Evolutionary conservation across 1,284 basidiomycete species (phyloP).

Genomic region (Ustilago sp.): DNA sequence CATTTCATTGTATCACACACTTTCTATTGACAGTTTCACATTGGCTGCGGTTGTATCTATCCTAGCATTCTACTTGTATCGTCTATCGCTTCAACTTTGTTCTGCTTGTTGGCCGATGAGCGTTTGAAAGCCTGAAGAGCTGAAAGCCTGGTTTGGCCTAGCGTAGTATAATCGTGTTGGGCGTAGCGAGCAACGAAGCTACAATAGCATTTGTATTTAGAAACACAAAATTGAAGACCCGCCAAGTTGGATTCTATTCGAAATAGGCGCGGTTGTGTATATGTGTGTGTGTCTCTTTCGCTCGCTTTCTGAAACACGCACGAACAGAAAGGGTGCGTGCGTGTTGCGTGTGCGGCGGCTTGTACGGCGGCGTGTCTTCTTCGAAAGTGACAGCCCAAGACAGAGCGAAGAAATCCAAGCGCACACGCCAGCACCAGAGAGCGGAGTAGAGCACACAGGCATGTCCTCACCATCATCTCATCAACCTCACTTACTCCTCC

Average conservation of each 20-base stretch:
- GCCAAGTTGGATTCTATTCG: background rate
- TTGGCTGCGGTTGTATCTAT: constrained; percentile 19
- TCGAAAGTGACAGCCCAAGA: constrained; percentile 8
- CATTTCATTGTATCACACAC: constrained; percentile 17
- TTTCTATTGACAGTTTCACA: background rate
- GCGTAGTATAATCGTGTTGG: background rate
- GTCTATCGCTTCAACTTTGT: background rate
- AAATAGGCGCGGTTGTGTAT: constrained; percentile 4
- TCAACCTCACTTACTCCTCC: background rate
- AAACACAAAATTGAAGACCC: background rate
- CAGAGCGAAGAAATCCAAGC: background rate
- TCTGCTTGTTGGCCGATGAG: background rate
- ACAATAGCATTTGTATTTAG: background rate
- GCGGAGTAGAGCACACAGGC: background rate
- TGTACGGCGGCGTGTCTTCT: constrained; percentile 14
- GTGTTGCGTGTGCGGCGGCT: constrained; percentile 21
- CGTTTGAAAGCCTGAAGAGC: background rate
- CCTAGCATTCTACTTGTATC: constrained; percentile 2
- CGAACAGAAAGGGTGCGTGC: constrained; percentile 22
- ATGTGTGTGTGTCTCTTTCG: constrained; percentile 3
- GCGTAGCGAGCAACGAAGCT: background rate
- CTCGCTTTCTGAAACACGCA: constrained; percentile 33
- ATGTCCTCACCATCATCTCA: background rate
- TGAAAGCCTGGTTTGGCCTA: background rate
- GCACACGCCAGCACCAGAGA: background rate